Conservation (phyloP, 371 early-diverging fungal genomes). For the Batkoa obscura region DNA sequence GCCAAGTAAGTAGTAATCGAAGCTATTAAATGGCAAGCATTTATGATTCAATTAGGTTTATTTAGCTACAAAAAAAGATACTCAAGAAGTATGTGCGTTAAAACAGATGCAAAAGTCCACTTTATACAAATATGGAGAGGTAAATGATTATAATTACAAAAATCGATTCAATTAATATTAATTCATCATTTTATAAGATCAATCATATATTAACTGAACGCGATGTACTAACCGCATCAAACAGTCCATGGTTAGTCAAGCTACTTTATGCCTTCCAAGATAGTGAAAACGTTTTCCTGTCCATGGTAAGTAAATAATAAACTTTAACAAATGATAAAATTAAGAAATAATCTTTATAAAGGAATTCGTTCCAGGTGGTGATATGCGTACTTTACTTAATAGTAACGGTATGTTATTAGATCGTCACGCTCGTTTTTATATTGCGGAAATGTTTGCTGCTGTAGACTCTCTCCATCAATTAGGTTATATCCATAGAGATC, state of each 20-base stretch:
- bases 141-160: neutral
- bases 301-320: conserved; percentile 21
- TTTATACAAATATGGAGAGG: conserved; percentile 47
- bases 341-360: neutral
- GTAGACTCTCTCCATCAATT: conserved; percentile 45
- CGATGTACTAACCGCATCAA: conserved; percentile 46
- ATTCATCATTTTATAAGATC: conserved; percentile 4
- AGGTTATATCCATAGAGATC: conserved; percentile 39
- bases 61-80: conserved; percentile 51
- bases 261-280: conserved; percentile 52
- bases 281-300: conserved; percentile 38
- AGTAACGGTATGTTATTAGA: conserved; percentile 34
- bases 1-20: conserved; percentile 19
- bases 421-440: conserved; percentile 40
- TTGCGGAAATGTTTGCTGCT: conserved; percentile 50
- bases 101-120: conserved; percentile 61
- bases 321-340: neutral
- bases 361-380: conserved; percentile 68
- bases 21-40: neutral
- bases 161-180: neutral
- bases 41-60: conserved; percentile 9
- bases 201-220: conserved; percentile 60
- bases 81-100: conserved; percentile 61
- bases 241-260: conserved; percentile 43
- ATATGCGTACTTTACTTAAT: conserved; percentile 43